Base-by-base conservation (phyloP, 495 filamentous ascomycete genomes). In the Penicillium canariense region DNA sequence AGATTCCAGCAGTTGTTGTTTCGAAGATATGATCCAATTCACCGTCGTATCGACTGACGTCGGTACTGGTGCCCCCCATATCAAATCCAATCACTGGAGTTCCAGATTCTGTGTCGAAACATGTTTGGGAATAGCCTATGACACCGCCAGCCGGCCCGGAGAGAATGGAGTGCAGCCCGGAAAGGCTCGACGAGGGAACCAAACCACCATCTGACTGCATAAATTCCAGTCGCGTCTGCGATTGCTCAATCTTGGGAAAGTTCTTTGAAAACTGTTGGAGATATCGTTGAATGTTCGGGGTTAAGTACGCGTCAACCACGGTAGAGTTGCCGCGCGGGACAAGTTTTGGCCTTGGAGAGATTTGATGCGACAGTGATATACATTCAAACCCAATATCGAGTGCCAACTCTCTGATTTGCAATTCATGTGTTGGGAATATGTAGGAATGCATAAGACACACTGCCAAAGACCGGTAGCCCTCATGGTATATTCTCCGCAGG, bases 1-100 rank as follows among this genome's bases (percentile, higher is more conserved):
- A 30, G 18, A 46, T 88, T 17, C 90, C 90, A 2, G 91, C 91
- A 3, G 89, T 92, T 0, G 91, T 96, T 9, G 88, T 96, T 70
- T 96, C 92, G 55, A 96, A 96, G 1, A 96, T 91, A 65, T 97
- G 91, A 48, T 96, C 90, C 61, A 95, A 90, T 28, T 88, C 77
- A 14, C 91, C 90, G 20, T 88, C 90, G 62, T 91, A 96, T 36
- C 91, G 73, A 31, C 87, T 89, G 4, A 96, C 91, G 66, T 97
- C 91, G 3, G 92, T 96, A 54, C 86, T 90, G 2, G 91, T 97
- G 34, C 91, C 91, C n/a, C 84, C 83, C 91, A 96, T 34, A 15
- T 34, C 32, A 34, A 34, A 34, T 3, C 12, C 32, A 11, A 34
- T n/a, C 10, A 34, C 32, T 11, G 32, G 32, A 11, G 32, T 15